These are phyloP conservation scores for Handroanthus guayacan DNA, from an alignment of 257 asterid genomes.

Conservation along the genomic window DNA sequence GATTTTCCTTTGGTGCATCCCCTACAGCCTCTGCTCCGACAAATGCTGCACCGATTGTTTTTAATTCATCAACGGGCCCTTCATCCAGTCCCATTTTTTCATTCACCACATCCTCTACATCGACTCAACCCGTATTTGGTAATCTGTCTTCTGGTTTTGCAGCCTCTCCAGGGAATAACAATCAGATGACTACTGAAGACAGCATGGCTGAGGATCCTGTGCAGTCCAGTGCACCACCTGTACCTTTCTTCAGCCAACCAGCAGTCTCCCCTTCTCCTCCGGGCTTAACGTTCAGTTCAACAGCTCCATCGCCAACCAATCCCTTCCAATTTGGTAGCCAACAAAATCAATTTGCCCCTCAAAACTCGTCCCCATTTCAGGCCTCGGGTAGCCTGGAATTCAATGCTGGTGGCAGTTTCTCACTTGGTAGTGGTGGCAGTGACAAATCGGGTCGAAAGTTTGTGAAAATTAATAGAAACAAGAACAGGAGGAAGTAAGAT, in stretches of 20 bases:
- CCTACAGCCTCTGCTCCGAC: slow-evolving; percentile 47
- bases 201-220: slow-evolving; percentile 89
- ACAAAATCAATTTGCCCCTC: slow-evolving; percentile 54
- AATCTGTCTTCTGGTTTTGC: slow-evolving; percentile 40
- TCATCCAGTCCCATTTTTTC: slow-evolving; percentile 47
- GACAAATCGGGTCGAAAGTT: slow-evolving; percentile 60
- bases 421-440: slow-evolving; percentile 65
- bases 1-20: slow-evolving; percentile 56
- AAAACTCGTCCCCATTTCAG: slow-evolving; percentile 52
- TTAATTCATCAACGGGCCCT: slow-evolving; percentile 49
- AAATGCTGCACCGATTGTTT: slow-evolving; percentile 40
- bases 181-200: slow-evolving; percentile 73
- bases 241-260: slow-evolving; percentile 56
- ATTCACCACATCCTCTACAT: slow-evolving; percentile 48
- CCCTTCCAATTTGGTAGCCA: slow-evolving; percentile 69
- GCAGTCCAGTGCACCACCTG: slow-evolving; percentile 51
- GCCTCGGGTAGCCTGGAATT: slow-evolving; percentile 62
- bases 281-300: slow-evolving; percentile 54
- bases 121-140: slow-evolving; percentile 45
- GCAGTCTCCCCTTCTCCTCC: slow-evolving; percentile 53
- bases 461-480: slow-evolving; percentile 48
- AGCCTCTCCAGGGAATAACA: slow-evolving; percentile 53
- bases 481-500: slow-evolving; percentile 53
- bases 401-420: slow-evolving; percentile 74
- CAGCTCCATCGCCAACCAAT: slow-evolving; percentile 45